Base-by-base conservation (phyloP, 2,329 filamentous ascomycete genomes). In the Fusarium verrucosum region DNA sequence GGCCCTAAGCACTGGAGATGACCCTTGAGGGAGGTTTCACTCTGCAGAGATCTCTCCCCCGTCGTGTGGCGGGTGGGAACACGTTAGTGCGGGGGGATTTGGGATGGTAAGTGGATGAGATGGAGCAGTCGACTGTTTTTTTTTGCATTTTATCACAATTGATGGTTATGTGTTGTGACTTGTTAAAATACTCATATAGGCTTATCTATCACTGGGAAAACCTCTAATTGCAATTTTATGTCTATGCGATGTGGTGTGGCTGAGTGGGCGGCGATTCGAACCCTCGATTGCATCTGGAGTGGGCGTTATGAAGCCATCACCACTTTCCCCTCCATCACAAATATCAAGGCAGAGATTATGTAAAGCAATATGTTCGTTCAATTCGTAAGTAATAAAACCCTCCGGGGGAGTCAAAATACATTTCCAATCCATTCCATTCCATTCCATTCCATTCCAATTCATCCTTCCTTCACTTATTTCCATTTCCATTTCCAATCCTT, bases 21-120 rank as follows among this genome's bases (percentile, higher is more conserved):
- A 89, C 75, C 72, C 87, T 89, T 87, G 82, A 89, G 87, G 83
- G 87, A 88, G 87, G 87, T 56, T 79, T 89, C 85, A 89, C 87
- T 88, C 85, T 87, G 87, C 87, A 89, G 85, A 89, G 87, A 77
- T 76, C 81, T 87, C 83, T 86, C 85, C 86, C 85, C 87, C 87
- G 85, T 88, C 83, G 83, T 82, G 82, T 89, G 87, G 87, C 87
- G 86, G 80, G 81, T 78, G 86, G 87, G 87, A 89, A 83, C 77
- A 88, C 87, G 85, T 83, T 82, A 80, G 82, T 79, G 81, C 62
- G 62, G 61, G 75, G 81, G 83, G 84, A 85, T 78, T 83, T 88
- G 86, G 82, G 81, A 78, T 81, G 78, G 78, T 72, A 58, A 66
- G 55, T 75, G 75, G 74, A 77, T 77, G 81, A 82, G 84, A 85